Conservation (phyloP, 305 asterid genomes). For the Fraxinus angustifolia region DNA sequence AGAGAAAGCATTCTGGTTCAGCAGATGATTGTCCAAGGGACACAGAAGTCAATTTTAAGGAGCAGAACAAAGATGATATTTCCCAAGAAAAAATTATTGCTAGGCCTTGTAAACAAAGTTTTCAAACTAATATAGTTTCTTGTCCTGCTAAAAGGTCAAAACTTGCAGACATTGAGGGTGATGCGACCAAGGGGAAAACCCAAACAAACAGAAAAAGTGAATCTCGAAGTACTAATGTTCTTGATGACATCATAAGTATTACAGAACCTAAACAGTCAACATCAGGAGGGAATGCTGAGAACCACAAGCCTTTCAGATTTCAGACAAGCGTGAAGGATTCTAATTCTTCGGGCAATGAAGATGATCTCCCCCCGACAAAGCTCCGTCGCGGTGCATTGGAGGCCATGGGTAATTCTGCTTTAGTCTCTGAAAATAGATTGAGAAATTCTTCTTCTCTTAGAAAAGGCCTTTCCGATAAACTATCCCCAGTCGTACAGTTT, state of each 20-base stretch:
- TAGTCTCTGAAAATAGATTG: conserved; percentile 33
- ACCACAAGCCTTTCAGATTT: conserved; percentile 23
- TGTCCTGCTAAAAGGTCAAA: conserved; percentile 47
- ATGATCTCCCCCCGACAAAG: conserved; percentile 64
- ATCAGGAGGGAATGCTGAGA: conserved; percentile 44
- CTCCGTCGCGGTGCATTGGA: conserved; percentile 56
- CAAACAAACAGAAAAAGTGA: conserved; percentile 39
- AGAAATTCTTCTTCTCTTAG: conserved; percentile 37
- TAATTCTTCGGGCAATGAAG: conserved; percentile 55
- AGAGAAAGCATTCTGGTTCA: conserved; percentile 35
- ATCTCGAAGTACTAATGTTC: conserved; percentile 27
- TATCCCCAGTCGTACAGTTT: conserved; percentile 38
- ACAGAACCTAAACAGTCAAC: conserved; percentile 35
- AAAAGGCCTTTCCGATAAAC: conserved; percentile 34
- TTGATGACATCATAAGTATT: conserved; percentile 35
- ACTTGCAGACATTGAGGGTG: conserved; percentile 38
- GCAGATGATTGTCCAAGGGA: conserved; percentile 29
- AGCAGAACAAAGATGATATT: conserved; percentile 31
- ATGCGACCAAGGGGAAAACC: conserved; percentile 28
- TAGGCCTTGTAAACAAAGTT: conserved; percentile 41
- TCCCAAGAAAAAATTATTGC: conserved; percentile 46
- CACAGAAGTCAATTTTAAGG: conserved; percentile 36
- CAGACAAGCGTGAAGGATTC: conserved; percentile 37
- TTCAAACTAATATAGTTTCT: conserved; percentile 30
- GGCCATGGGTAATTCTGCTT: conserved; percentile 5